phyloP scores from a whole-genome alignment of 768 basidiomycete genomes.

The Lactarius deliciosus region DNA sequence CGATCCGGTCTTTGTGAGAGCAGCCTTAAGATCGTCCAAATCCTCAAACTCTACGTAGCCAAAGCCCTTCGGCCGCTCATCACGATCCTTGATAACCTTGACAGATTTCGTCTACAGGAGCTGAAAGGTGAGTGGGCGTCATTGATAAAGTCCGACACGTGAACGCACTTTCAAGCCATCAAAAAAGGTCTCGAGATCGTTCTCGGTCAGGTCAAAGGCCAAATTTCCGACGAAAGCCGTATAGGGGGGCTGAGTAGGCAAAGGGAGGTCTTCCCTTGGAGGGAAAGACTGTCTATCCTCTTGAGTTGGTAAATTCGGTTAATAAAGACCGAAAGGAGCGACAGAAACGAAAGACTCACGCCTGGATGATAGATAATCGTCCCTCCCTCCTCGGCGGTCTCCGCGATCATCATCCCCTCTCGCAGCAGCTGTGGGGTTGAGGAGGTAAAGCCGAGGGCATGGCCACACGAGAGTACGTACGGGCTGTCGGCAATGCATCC shows the following conservation, averaged over 20 bases:
- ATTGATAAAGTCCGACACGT: neutral
- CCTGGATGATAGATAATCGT: slow-evolving; percentile 64
- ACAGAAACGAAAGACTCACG: slow-evolving; percentile 45
- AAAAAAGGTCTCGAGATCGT: slow-evolving; percentile 82
- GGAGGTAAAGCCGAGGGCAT: neutral
- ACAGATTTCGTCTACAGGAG: slow-evolving; percentile 68
- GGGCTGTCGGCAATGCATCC: slow-evolving; percentile 89
- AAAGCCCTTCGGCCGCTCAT: slow-evolving; percentile 96
- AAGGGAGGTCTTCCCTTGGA: slow-evolving; percentile 86
- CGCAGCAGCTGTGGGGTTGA: slow-evolving; percentile 53
- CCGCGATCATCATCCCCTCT: slow-evolving; percentile 71
- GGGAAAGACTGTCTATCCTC: slow-evolving; percentile 59
- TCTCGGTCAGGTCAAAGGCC: slow-evolving; percentile 86
- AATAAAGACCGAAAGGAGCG: neutral
- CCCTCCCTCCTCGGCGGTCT: slow-evolving; percentile 49
- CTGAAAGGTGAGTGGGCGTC: slow-evolving; percentile 4
- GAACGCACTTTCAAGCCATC: slow-evolving; percentile 53
- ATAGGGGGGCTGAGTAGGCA: slow-evolving; percentile 93
- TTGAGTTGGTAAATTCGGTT: slow-evolving; percentile 29
- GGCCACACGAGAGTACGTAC: slow-evolving; percentile 52
- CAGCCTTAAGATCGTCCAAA: slow-evolving; percentile 82
- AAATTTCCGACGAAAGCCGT: slow-evolving; percentile 98
- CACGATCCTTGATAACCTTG: slow-evolving; percentile 90
- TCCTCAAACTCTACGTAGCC: slow-evolving; percentile 96
- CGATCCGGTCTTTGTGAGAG: slow-evolving; percentile 65